A percentile compares a stretch with the other conserved stretches of the same genome.
Evolutionary conservation across 768 basidiomycete genomes (phyloP).

Genomic region (Zangia roseola): DNA sequence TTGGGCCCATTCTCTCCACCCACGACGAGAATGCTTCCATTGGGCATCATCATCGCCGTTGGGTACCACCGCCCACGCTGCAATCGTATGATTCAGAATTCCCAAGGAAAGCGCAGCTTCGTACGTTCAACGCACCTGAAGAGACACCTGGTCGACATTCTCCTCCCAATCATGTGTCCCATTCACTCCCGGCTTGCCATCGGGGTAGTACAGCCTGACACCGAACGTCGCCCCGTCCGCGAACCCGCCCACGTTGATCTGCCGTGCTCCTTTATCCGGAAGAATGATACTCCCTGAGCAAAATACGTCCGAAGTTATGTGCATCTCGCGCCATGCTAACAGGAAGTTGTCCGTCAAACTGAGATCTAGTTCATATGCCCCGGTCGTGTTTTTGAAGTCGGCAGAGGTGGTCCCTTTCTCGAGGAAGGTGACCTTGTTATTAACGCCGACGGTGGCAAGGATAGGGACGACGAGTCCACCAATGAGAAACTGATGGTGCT

Average conservation of each 20-base stretch:
- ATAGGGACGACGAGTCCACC: conserved; percentile 69
- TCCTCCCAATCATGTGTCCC: conserved; percentile 83
- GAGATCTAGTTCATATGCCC: conserved; percentile 76
- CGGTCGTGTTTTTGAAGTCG: conserved; percentile 63
- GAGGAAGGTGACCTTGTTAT: conserved; percentile 79
- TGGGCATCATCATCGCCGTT: conserved; percentile 65
- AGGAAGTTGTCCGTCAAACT: conserved; percentile 45
- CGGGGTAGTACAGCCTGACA: conserved; percentile 69
- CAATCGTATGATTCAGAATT: neutral
- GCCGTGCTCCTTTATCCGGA: conserved; percentile 62
- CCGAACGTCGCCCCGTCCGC: conserved; percentile 70
- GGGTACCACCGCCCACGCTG: conserved; percentile 74
- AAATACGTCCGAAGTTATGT: conserved; percentile 76
- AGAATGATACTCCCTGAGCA: conserved; percentile 73
- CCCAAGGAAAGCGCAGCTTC: accelerated
- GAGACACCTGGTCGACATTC: conserved; percentile 49
- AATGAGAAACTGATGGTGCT: conserved; percentile 36
- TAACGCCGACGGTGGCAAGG: conserved; percentile 73
- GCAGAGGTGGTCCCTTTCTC: conserved; percentile 72
- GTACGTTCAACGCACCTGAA: conserved; percentile 49
- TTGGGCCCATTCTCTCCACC: conserved; percentile 77
- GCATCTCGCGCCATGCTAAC: conserved; percentile 72
- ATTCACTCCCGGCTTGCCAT: conserved; percentile 65
- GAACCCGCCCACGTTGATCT: conserved; percentile 44
- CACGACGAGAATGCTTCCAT: conserved; percentile 71